A percentile compares a stretch with the other conserved stretches of the same genome.
Conservation (phyloP, 2,329 filamentous ascomycete genomes). For the Calonectria fujianensis region DNA sequence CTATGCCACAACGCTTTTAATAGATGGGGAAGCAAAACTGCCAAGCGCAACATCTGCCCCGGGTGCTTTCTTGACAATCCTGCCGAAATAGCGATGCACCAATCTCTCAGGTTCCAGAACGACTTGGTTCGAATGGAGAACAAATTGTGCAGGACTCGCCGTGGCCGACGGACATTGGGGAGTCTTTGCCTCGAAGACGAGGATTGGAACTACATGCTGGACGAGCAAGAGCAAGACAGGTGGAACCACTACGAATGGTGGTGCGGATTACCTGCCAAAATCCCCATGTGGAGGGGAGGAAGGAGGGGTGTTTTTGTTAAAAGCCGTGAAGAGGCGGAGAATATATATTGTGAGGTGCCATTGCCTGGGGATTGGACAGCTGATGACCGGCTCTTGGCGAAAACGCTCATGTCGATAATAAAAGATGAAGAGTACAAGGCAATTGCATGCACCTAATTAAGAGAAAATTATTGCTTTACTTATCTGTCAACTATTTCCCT, state of each 20-base stretch:
- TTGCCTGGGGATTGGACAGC: conserved; percentile 3
- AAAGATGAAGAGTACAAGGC: not conserved
- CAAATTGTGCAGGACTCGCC: not conserved
- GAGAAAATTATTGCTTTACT: not conserved
- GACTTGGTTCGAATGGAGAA: not conserved
- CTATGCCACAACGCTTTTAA: conserved; percentile 33
- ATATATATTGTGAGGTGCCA: not conserved
- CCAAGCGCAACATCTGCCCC: conserved; percentile 19
- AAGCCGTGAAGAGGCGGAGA: not conserved
- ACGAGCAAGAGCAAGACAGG: not conserved
- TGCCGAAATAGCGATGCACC: not conserved
- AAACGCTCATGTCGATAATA: not conserved
- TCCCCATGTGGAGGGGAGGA: conserved; percentile 2
- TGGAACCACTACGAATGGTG: not conserved
- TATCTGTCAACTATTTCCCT: too few relatives aligned
- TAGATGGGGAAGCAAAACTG: conserved; percentile 26
- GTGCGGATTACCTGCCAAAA: not conserved
- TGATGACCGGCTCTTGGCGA: conserved; percentile 2
- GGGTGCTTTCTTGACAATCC: conserved; percentile 31
- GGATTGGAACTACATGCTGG: not conserved
- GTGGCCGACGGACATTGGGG: not conserved
- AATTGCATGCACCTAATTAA: not conserved
- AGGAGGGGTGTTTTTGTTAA: not conserved
- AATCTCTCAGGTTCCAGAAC: not conserved
- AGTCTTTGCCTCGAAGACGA: not conserved